Evolutionary conservation across 2,329 filamentous ascomycete species (phyloP).

Genomic region (Rutstroemia sydowiana): DNA sequence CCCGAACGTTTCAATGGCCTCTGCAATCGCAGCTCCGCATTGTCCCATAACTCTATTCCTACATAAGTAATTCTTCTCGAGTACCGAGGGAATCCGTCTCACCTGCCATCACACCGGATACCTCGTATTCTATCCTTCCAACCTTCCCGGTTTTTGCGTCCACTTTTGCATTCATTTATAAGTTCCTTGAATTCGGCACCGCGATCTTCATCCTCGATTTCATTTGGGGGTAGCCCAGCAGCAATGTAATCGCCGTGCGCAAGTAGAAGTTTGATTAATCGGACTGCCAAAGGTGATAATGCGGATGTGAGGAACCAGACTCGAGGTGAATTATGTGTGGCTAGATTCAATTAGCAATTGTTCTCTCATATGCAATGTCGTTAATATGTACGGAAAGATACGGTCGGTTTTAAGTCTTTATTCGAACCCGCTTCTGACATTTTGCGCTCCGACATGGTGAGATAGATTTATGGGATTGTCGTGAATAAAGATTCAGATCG

Average conservation of each 20-base stretch:
- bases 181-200: conserved; percentile 75
- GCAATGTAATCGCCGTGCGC: conserved; percentile 89
- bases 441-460: conserved; percentile 39
- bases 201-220: conserved; percentile 70
- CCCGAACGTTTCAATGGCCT: conserved; percentile 77
- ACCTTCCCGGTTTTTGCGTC: conserved; percentile 58
- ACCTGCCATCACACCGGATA: conserved; percentile 53
- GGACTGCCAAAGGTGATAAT: conserved; percentile 76
- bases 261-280: conserved; percentile 72
- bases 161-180: conserved; percentile 60
- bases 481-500: too few relatives aligned
- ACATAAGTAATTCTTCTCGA: background rate
- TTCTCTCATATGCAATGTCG: background rate
- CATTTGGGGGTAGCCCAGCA: conserved; percentile 69
- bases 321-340: conserved; percentile 66
- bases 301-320: conserved; percentile 91
- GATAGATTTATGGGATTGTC: background rate
- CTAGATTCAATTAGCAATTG: conserved; percentile 16
- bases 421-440: conserved; percentile 37
- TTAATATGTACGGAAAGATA: conserved; percentile 24
- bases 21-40: conserved; percentile 65
- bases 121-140: conserved; percentile 73
- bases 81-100: background rate
- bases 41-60: conserved; percentile 29
- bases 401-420: conserved; percentile 19